A percentile compares a stretch with the other conserved stretches of the same genome.
Evolutionary conservation across 108 stramenopile species (phyloP).

Genomic region (Nitzschia sp.): DNA sequence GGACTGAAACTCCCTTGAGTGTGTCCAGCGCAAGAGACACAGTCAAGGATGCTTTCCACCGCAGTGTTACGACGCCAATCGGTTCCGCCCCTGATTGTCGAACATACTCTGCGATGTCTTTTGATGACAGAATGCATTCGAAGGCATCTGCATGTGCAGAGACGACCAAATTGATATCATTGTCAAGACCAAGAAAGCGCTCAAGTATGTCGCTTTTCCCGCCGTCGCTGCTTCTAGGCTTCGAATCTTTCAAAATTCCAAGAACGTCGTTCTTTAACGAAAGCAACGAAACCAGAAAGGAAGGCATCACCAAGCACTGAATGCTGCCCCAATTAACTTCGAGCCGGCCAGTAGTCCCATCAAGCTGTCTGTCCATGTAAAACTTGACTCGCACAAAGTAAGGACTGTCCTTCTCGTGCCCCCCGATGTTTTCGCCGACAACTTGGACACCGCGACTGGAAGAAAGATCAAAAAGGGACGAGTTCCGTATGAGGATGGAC

Average conservation of each 20-base stretch:
- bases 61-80: constrained; percentile 46
- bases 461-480: constrained; percentile 38
- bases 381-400: constrained; percentile 35
- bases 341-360: constrained; percentile 25
- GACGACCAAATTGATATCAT: constrained; percentile 30
- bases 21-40: constrained; percentile 30
- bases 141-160: constrained; percentile 35
- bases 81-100: constrained; percentile 23
- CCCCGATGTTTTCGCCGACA: constrained; percentile 32
- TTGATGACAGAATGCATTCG: constrained; percentile 47
- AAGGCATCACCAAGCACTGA: constrained; percentile 46
- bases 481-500: constrained; percentile 29
- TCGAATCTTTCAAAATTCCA: background rate
- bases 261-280: constrained; percentile 25
- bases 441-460: constrained; percentile 39
- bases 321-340: constrained; percentile 39
- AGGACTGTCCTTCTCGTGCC: constrained; percentile 1
- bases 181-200: constrained; percentile 14
- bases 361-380: constrained; percentile 1
- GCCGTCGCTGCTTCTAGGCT: background rate
- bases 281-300: constrained; percentile 35
- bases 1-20: constrained; percentile 17
- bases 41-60: constrained; percentile 41
- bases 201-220: constrained; percentile 8
- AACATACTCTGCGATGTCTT: constrained; percentile 37